Conservation (phyloP, 192 early-diverging fungal species). For the Spinellus fusiger region DNA sequence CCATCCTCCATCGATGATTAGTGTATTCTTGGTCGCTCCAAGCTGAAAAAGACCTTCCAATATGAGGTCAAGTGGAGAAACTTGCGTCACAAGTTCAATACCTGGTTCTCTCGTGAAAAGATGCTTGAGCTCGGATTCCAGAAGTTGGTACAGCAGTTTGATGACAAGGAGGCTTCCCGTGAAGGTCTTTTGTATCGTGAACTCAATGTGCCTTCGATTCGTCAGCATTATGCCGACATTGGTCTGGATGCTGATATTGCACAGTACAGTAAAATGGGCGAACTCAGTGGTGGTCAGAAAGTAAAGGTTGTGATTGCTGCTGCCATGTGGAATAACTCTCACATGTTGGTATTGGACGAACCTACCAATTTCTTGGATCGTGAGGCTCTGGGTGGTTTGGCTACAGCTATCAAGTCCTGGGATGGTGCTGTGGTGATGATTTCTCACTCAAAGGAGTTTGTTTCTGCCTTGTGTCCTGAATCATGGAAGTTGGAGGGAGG, state of each 20-base stretch:
- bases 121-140: slow-evolving; percentile 66
- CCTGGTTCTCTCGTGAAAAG: slow-evolving; percentile 64
- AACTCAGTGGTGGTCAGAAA: slow-evolving; percentile 80
- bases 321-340: slow-evolving; percentile 81
- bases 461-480: slow-evolving; percentile 62
- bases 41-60: slow-evolving; percentile 74
- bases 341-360: slow-evolving; percentile 75
- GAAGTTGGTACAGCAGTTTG: slow-evolving; percentile 73
- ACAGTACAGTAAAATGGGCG: slow-evolving; percentile 67
- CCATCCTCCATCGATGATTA: not conserved
- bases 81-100: slow-evolving; percentile 57
- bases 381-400: slow-evolving; percentile 69
- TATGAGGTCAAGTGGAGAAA: slow-evolving; percentile 77
- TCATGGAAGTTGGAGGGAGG: slow-evolving; percentile 63
- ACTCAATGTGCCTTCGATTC: slow-evolving; percentile 59
- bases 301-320: slow-evolving; percentile 83
- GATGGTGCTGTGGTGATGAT: slow-evolving; percentile 78
- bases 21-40: slow-evolving; percentile 59
- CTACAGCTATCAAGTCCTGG: slow-evolving; percentile 65
- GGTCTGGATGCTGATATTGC: slow-evolving; percentile 75
- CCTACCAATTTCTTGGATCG: slow-evolving; percentile 67
- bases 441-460: slow-evolving; percentile 76
- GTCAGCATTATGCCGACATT: slow-evolving; percentile 65
- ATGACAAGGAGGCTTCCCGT: slow-evolving; percentile 69
- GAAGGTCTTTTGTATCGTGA: slow-evolving; percentile 68